These are phyloP conservation scores for Kwoniella bestiolae DNA, from an alignment of 768 basidiomycete species.

Conservation along the genomic window DNA sequence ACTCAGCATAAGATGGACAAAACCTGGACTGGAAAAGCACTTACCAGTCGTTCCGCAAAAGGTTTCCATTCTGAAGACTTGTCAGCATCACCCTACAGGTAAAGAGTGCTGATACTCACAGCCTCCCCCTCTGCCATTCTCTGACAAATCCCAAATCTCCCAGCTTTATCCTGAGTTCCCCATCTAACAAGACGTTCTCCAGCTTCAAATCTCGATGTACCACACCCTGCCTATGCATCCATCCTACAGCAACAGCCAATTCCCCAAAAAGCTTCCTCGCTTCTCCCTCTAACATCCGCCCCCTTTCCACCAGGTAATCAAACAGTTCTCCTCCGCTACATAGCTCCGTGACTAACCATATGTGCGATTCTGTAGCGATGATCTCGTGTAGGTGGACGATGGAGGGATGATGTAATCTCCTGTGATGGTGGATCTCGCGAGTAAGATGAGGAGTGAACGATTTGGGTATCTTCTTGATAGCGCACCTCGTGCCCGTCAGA, in stretches of 20 bases:
- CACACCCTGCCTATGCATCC: constrained; percentile 87
- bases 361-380: constrained; percentile 90
- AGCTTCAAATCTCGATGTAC: constrained; percentile 97
- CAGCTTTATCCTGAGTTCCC: constrained; percentile 85
- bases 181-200: constrained; percentile 91
- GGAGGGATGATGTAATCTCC: constrained; percentile 92
- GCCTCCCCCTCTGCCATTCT: constrained; percentile 63
- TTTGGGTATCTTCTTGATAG: constrained; percentile 98
- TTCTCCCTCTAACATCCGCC: constrained; percentile 81
- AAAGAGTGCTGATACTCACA: constrained; percentile 31
- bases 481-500: constrained; percentile 85
- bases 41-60: constrained; percentile 92
- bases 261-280: constrained; percentile 91
- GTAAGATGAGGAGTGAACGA: constrained; percentile 84
- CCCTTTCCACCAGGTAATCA: constrained; percentile 96
- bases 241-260: constrained; percentile 87
- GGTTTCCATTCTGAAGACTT: constrained; percentile 79
- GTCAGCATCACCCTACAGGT: constrained; percentile 64
- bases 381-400: constrained; percentile 97
- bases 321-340: constrained; percentile 97
- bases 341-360: constrained; percentile 97
- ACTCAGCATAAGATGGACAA: neutral
- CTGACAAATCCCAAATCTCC: constrained; percentile 95
- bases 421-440: constrained; percentile 97
- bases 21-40: neutral